Evolutionary conservation across 2,329 filamentous ascomycete genomes (phyloP).

Genomic region (Arachnomyces sp.): DNA sequence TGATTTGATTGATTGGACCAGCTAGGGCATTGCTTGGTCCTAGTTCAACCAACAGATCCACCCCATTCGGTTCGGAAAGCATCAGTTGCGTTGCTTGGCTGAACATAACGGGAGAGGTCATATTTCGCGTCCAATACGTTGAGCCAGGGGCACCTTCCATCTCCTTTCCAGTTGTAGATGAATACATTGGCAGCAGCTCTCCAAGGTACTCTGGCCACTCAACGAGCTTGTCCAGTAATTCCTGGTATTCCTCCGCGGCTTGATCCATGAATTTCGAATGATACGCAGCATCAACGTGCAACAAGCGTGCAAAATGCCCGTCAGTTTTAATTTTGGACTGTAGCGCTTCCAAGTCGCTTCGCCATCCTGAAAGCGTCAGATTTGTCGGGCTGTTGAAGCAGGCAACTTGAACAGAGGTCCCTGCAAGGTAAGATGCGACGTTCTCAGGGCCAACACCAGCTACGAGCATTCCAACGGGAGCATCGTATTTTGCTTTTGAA

Average conservation of each 20-base stretch:
- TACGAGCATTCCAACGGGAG: neutral
- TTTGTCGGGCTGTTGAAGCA: constrained; percentile 12
- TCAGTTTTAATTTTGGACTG: neutral
- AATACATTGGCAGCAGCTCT: neutral
- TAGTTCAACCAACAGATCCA: constrained; percentile 5
- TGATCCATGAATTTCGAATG: neutral
- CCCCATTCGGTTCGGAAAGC: neutral
- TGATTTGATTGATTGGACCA: neutral
- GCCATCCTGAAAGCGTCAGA: constrained; percentile 11
- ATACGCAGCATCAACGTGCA: constrained; percentile 8
- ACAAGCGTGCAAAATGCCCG: constrained; percentile 4
- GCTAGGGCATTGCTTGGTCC: constrained; percentile 7
- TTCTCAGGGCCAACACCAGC: neutral
- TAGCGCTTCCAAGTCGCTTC: neutral
- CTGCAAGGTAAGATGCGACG: neutral
- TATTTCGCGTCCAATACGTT: neutral
- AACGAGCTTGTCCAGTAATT: constrained; percentile 10
- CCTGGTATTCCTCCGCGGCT: neutral
- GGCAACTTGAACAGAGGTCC: constrained; percentile 5
- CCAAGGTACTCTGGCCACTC: neutral
- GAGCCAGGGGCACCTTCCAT: neutral
- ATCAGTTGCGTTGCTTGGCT: neutral
- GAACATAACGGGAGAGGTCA: constrained; percentile 1
- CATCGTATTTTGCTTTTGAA: neutral
- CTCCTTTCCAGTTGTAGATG: constrained; percentile 2